A percentile compares a stretch with the other conserved stretches of the same genome.
phyloP scores from a whole-genome alignment of 768 basidiomycete genomes.

The Trametes elegans region DNA sequence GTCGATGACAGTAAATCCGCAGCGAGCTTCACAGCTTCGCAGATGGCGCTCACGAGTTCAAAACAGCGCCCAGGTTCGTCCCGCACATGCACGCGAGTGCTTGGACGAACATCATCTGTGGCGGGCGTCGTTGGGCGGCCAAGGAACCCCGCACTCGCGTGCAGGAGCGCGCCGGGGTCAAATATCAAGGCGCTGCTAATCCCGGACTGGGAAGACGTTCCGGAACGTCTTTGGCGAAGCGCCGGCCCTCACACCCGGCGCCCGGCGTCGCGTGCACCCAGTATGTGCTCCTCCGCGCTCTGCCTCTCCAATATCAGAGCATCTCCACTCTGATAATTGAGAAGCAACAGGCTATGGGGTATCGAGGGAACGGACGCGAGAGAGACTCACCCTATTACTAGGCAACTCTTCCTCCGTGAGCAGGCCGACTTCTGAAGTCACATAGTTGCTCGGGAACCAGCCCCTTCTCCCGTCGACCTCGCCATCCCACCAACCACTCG shows the following conservation, averaged over 20 bases:
- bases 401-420: slow-evolving; percentile 59
- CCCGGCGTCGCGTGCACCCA: background rate
- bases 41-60: too few species aligned
- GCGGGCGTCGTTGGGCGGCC: background rate
- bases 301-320: too few species aligned
- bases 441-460: slow-evolving; percentile 99
- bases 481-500: slow-evolving; percentile 98
- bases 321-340: too few species aligned
- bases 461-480: slow-evolving; percentile 86
- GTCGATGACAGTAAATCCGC: too few species aligned
- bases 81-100: too few species aligned
- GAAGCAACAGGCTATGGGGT: too few species aligned
- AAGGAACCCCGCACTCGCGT: background rate
- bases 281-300: too few species aligned
- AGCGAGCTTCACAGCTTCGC: too few species aligned
- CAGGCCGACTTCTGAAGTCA: slow-evolving; percentile 61
- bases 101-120: too few species aligned
- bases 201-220: background rate
- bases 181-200: background rate
- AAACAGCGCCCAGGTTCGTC: too few species aligned
- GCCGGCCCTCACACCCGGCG: background rate
- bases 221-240: background rate
- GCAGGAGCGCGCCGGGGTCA: too few species aligned
- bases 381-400: slow-evolving; percentile 36
- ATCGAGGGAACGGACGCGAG: background rate